phyloP scores from a whole-genome alignment of 495 filamentous ascomycete genomes.

The Polyplosphaeria fusca region DNA sequence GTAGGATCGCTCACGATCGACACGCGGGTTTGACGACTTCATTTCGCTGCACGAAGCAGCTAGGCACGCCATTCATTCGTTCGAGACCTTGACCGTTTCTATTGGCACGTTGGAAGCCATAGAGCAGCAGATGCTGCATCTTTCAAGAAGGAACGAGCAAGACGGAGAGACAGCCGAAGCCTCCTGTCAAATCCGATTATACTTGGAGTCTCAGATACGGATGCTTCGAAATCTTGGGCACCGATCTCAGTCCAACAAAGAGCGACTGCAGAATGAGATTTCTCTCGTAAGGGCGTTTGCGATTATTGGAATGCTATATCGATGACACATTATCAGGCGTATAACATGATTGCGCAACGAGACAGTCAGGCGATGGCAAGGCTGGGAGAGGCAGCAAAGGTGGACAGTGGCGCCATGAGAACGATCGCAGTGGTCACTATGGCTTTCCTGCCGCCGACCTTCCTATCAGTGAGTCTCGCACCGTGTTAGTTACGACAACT shows the following conservation, averaged over 20 bases:
- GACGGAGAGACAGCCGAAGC: too few species aligned
- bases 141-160: too few species aligned
- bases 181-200: too few species aligned
- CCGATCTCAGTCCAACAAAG: slow-evolving; percentile 12
- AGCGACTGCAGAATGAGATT: slow-evolving; percentile 15
- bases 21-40: slow-evolving; percentile 6
- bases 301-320: background rate
- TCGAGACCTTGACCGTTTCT: slow-evolving; percentile 6
- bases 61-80: slow-evolving; percentile 15
- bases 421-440: slow-evolving; percentile 12
- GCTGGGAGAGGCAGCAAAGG: slow-evolving; percentile 11
- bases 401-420: slow-evolving; percentile 1
- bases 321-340: background rate
- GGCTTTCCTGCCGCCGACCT: slow-evolving; percentile 10
- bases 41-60: slow-evolving; percentile 8
- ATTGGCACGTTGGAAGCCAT: slow-evolving; percentile 6
- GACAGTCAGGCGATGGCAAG: background rate
- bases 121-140: slow-evolving; percentile 5
- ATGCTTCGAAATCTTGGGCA: slow-evolving; percentile 13
- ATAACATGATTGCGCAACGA: slow-evolving; percentile 2
- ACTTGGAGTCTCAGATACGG: slow-evolving; percentile 11
- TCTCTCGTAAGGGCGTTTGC: background rate
- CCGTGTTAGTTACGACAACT: background rate
- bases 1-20: too few species aligned
- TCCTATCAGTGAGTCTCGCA: slow-evolving; percentile 7